A percentile compares a stretch with the other conserved stretches of the same genome.
These are phyloP conservation scores for Ogataea corticis DNA, from an alignment of 805 yeast species.

Conservation along the genomic window DNA sequence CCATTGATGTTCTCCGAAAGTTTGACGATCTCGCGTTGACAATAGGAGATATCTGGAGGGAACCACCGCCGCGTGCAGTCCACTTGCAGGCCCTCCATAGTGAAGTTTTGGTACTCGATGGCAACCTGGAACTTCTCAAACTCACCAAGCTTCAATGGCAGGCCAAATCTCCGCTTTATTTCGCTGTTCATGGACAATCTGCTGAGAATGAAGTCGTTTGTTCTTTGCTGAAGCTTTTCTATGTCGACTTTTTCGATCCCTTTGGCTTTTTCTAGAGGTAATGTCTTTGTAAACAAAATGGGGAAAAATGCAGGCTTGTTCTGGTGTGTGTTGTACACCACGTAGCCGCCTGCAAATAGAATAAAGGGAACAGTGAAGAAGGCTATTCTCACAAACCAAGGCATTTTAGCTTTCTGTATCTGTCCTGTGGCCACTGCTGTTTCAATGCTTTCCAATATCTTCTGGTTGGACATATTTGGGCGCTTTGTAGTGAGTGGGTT, in stretches of 20 bases:
- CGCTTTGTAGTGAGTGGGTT: constrained; percentile 12
- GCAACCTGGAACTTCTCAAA: constrained; percentile 31
- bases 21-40: constrained; percentile 27
- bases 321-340: constrained; percentile 30
- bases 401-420: constrained; percentile 11
- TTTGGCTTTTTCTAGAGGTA: constrained; percentile 28
- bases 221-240: constrained; percentile 27
- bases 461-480: constrained; percentile 8
- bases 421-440: constrained; percentile 17
- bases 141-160: constrained; percentile 33
- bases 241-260: constrained; percentile 32
- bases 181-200: constrained; percentile 33
- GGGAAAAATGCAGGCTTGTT: constrained; percentile 36
- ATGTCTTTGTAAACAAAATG: constrained; percentile 27
- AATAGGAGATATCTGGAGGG: constrained; percentile 25
- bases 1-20: constrained; percentile 30
- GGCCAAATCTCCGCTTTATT: constrained; percentile 31
- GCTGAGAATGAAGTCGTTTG: constrained; percentile 27
- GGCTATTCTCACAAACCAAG: constrained; percentile 22
- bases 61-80: constrained; percentile 33
- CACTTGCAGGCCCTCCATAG: constrained; percentile 34
- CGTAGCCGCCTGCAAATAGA: constrained; percentile 27
- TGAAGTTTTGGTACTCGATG: constrained; percentile 31
- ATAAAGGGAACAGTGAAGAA: constrained; percentile 24
- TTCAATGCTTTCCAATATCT: constrained; percentile 20